Conservation (phyloP, 257 asterid genomes). For the Anisodus tanguticus region DNA sequence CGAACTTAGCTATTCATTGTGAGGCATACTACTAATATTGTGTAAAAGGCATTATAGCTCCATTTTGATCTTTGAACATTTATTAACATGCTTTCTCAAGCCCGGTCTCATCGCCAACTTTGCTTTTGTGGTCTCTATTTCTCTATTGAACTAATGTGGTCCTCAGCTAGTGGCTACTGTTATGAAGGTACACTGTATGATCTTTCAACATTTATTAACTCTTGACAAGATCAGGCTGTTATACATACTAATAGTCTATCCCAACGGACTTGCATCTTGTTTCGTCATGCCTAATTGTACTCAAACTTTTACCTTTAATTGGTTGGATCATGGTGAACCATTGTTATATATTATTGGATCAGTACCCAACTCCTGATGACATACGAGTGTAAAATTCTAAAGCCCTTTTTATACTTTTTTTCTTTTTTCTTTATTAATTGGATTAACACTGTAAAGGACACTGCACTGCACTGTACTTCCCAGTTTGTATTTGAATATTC, state of each 20-base stretch:
- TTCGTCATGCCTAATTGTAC: not conserved
- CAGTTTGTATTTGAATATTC: no score
- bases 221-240: not conserved
- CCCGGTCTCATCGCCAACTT: not conserved
- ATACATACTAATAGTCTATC: not conserved
- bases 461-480: no score
- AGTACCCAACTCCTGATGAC: not conserved
- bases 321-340: not conserved
- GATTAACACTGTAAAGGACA: no score
- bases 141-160: not conserved
- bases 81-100: conserved; percentile 11
- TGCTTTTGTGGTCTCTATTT: not conserved
- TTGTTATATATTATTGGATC: not conserved
- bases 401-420: not conserved
- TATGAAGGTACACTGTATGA: not conserved
- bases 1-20: not conserved
- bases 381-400: not conserved
- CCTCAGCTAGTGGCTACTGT: not conserved
- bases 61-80: conserved; percentile 3
- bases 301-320: not conserved
- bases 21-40: not conserved
- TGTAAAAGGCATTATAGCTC: not conserved
- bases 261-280: not conserved
- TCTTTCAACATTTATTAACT: not conserved
- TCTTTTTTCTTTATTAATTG: not conserved